These are phyloP conservation scores for Dissoconium aciculare DNA, from an alignment of 2,329 filamentous ascomycete genomes.

Conservation along the genomic window DNA sequence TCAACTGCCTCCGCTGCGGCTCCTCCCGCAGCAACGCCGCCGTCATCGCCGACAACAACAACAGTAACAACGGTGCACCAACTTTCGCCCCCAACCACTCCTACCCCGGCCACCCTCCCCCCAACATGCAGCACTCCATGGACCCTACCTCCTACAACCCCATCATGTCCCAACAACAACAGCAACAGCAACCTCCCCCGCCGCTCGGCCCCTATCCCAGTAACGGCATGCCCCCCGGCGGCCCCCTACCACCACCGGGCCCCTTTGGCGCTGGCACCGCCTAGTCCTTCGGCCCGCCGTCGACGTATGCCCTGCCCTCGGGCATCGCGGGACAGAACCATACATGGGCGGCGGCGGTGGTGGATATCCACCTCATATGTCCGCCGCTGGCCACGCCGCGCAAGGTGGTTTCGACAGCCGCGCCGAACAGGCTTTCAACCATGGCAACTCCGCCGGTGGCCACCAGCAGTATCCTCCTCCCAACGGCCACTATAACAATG, in stretches of 20 bases:
- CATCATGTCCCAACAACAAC: too few relatives aligned
- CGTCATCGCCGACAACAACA: slow-evolving; percentile 76
- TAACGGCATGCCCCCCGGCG: slow-evolving; percentile 46
- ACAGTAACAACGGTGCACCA: slow-evolving; percentile 37
- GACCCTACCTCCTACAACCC: slow-evolving; percentile 16
- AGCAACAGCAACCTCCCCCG: slow-evolving; percentile 44
- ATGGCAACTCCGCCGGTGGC: slow-evolving; percentile 42
- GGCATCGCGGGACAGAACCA: slow-evolving; percentile 65
- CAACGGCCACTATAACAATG: slow-evolving; percentile 42
- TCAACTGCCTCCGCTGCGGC: slow-evolving; percentile 90
- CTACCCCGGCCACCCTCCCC: slow-evolving; percentile 63
- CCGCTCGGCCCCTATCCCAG: slow-evolving; percentile 62
- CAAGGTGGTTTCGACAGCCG: slow-evolving; percentile 77
- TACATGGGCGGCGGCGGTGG: slow-evolving; percentile 82
- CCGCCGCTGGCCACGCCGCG: slow-evolving; percentile 54
- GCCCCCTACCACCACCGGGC: slow-evolving; percentile 33
- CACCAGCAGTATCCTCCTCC: slow-evolving; percentile 48
- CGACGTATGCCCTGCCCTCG: slow-evolving; percentile 77
- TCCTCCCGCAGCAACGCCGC: slow-evolving; percentile 87
- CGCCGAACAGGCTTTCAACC: slow-evolving; percentile 78
- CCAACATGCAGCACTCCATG: slow-evolving; percentile 39
- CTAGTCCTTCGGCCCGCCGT: slow-evolving; percentile 78
- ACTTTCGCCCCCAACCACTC: slow-evolving; percentile 16
- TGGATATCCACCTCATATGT: slow-evolving; percentile 38
- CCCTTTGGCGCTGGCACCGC: slow-evolving; percentile 44